Conservation (phyloP, 176 grass and related monocot genomes). For the Poa pratensis region DNA sequence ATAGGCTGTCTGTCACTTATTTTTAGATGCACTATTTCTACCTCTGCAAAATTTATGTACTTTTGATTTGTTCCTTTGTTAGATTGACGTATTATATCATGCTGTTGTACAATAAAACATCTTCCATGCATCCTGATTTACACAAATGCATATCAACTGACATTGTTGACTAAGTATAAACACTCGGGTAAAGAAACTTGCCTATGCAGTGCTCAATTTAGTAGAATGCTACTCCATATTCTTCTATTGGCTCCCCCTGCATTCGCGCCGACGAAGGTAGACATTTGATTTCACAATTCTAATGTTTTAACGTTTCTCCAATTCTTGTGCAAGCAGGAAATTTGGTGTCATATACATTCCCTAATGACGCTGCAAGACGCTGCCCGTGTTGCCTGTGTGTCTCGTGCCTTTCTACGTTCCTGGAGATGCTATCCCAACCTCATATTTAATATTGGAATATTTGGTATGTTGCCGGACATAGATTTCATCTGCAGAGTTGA, state of each 20-base stretch:
- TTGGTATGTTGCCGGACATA: background rate
- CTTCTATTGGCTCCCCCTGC: background rate
- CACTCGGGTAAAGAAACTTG: background rate
- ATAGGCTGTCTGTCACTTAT: background rate
- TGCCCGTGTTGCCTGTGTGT: background rate
- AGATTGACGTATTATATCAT: background rate
- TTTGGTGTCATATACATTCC: constrained; percentile 20
- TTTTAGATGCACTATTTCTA: background rate
- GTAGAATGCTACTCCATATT: background rate
- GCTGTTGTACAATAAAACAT: background rate
- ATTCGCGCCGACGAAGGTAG: background rate
- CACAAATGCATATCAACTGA: background rate
- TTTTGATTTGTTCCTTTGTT: background rate
- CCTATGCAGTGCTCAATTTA: background rate
- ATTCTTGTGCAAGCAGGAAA: background rate
- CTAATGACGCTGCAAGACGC: background rate
- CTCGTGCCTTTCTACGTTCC: background rate
- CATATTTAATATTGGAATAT: background rate
- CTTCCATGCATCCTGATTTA: background rate
- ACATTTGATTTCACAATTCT: background rate
- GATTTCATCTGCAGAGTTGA: background rate
- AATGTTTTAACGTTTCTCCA: background rate
- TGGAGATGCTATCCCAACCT: constrained; percentile 12
- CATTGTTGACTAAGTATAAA: no score
- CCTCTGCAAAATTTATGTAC: no score